Evolutionary conservation across 73 alveolate genomes (phyloP), one percentile per base, ranked within the genome.

Genomic region (Paramecium primaurelia): DNA sequence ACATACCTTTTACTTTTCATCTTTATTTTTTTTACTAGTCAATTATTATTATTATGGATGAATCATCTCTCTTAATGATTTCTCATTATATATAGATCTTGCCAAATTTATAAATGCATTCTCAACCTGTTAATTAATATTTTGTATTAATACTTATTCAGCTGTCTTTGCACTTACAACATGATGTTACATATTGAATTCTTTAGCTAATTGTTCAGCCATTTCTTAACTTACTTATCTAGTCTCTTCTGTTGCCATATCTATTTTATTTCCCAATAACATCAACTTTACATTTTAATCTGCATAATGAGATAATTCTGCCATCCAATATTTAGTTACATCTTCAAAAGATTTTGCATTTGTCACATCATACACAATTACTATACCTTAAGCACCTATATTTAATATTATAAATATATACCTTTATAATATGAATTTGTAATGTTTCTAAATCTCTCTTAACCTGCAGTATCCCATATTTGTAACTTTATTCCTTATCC

Each of bases 381-480:
- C 86, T 14, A 71, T 71, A 9, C 86, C 86, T 22, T 71, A 71
- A 22, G 86, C 86, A 2, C 86, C 86, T 71, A 30, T 4, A 34
- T 34, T 0, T 49, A 2, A 49, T 6, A 18, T 12, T 8, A 8
- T 26, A 9, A 6, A 6, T 25, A 5, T 34, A 30, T 71, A 71
- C 92, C 93, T 86, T 84, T 86, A 36, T 86, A 86, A 58, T 86
- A 86, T 58, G 92, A 47, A 11, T 84, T 86, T 28, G 88, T 58
- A 8, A 86, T 86, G 28, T 59, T 86, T 58, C 93, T 45, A 16
- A 86, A 86, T 54, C 93, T 25, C 89, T 88, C 94, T 18, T 88
- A 26, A 34, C 94, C 94, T 80, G 94, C 94, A 2, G 94, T 88
- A 20, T 88, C 94, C 93, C 94, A 88, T 3, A 97, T 88, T 42